Conservation (phyloP, 305 asterid species). For the Fraxinus sp. region DNA sequence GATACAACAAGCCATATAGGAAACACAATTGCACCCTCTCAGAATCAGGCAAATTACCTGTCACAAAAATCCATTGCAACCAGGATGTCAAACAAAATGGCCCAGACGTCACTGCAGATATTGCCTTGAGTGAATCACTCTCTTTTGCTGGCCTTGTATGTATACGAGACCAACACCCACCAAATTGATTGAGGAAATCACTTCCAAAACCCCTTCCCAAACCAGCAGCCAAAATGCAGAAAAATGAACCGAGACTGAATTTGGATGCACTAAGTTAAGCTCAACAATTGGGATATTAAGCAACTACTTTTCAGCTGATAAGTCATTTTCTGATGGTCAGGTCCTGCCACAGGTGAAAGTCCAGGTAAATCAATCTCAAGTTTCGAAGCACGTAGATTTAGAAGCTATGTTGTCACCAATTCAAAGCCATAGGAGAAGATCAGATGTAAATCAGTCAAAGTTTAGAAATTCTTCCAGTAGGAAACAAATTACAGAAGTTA, state of each 20-base stretch:
- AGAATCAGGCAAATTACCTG: constrained; percentile 9
- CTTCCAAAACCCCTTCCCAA: constrained; percentile 17
- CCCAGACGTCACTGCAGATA: constrained; percentile 34
- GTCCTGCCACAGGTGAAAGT: constrained; percentile 17
- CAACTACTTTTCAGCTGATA: constrained; percentile 21
- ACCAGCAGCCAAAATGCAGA: constrained; percentile 17
- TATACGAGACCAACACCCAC: constrained; percentile 29
- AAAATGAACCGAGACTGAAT: constrained; percentile 40
- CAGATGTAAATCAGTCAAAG: constrained; percentile 25
- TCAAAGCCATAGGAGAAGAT: constrained; percentile 25
- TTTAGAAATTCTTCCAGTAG: constrained; percentile 8
- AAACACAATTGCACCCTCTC: constrained; percentile 9
- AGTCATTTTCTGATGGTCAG: constrained; percentile 20
- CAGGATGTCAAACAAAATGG: constrained; percentile 40
- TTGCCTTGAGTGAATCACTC: constrained; percentile 48
- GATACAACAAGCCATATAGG: constrained; percentile 16
- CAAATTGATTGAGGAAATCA: not conserved
- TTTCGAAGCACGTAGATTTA: constrained; percentile 19
- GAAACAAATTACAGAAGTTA: constrained; percentile 23
- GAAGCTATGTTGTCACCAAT: constrained; percentile 24
- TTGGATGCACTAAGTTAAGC: constrained; percentile 22
- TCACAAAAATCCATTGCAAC: not conserved
- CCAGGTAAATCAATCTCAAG: constrained; percentile 24
- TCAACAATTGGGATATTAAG: constrained; percentile 18
- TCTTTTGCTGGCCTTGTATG: constrained; percentile 54